Base-by-base conservation (phyloP, 176 grass and related monocot species). In the Pontederia crassipes region DNA sequence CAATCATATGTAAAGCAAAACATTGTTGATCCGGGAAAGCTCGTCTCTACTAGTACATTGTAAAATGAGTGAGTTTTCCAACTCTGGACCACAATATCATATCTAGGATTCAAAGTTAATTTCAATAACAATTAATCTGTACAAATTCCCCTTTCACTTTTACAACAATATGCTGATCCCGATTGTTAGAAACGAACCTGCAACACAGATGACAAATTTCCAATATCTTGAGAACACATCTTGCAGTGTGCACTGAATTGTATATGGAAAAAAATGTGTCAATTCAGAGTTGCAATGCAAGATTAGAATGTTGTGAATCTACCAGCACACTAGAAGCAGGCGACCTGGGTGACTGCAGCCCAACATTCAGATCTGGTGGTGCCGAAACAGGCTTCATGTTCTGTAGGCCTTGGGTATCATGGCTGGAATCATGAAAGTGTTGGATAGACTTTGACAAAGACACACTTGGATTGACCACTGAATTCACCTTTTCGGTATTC, bases 61-160 rank as follows among this genome's bases (percentile, higher is more conserved):
- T 35, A 35, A 35, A 35, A 35, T 35, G 29, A 35, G 29, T 4
- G 29, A 4, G 29, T n/a, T 35, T 35, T 35, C 29, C 4, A 35
- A 35, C 29, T 35, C 29, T 35, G 4, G 29, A 35, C 29, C 4
- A 35, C 29, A 35, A 35, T 2, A 35, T 35, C 4, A 35, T 2
- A 35, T n/a, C n/a, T n/a, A n/a, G n/a, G n/a, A n/a, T n/a, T n/a
- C n/a, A 57, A 57, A 74, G 71, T 68, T 58, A 77, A 67, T 75
- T 52, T 72, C n/a, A 88, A 60, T 50, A 71, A 61, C 65, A 66
- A 80, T 87, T 64, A 75, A 88, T 74, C 81, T 96, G 80, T 88
- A 88, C 75, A 85, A 54, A 35, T 70, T 45, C 60, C 67, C 62
- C 32, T 72, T 28, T 72, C 24, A 60, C 48, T 62, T 48, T 79